Base-by-base conservation (phyloP, 768 basidiomycete genomes). In the Lentinula lateritia region DNA sequence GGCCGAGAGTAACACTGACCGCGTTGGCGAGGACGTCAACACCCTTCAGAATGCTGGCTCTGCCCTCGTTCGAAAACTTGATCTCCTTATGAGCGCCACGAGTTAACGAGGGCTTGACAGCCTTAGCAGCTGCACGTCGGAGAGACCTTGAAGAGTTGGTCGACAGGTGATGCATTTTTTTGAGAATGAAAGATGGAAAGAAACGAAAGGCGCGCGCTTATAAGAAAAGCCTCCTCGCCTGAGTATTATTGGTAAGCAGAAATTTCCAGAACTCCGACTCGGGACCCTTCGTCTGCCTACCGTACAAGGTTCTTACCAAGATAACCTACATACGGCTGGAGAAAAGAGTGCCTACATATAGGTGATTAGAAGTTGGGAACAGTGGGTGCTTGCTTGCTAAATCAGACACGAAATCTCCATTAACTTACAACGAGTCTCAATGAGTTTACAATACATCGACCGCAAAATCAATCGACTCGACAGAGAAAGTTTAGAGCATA, bases 11-110 rank as follows among this genome's bases (percentile, higher is more conserved):
- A 53, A 97, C 94, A 66, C 88, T 89, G 72, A 98, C 96, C 62
- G 96, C 95, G 73, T 98, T 94, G 62, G 96, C 95, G 66, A 99
- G 88, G 69, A 96, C 81, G 77, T 98, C 95, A 65, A 99, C 95
- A 75, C 96, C 96, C 74, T 89, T 90, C 67, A 98, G 83, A 77
- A 97, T 96, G 75, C 87, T 85, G 35, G 94, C 93, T 65, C 95
- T 85, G 66, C 95, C 95, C 66, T 94, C 93, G 74, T 98, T 95
- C 71, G 90, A 91, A 78, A 98, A 98, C 78, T 90, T 89, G 74
- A 98, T 92, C 74, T 97, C 95, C 84, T 97, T 97, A 84, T 95
- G 92, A 16, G 86, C 90, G 63, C 89, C 87, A 61, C 92, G 87
- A 34, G 77, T 72, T 23, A 86, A 68, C 10, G 80, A 66, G 62